A percentile compares a stretch with the other conserved stretches of the same genome.
Evolutionary conservation across 2,329 filamentous ascomycete genomes (phyloP).

Genomic region (Beauveria asiatica): DNA sequence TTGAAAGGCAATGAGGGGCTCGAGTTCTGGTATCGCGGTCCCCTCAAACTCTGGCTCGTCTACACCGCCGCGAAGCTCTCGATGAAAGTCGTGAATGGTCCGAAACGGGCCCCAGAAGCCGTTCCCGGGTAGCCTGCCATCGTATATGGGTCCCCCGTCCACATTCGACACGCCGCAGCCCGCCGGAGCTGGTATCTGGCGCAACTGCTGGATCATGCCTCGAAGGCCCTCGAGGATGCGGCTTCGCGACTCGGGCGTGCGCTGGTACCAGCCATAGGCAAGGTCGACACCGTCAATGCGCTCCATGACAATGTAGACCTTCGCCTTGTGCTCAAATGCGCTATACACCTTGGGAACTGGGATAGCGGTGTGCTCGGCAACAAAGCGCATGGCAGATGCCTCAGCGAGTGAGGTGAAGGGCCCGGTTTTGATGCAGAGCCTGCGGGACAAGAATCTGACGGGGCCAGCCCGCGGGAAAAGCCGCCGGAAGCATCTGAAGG

Average conservation of each 20-base stretch:
- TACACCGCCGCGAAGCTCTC: neutral
- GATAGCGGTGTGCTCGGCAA: neutral
- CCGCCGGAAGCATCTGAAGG: neutral
- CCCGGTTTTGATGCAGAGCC: neutral
- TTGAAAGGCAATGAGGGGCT: constrained; percentile 14
- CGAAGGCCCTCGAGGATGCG: neutral
- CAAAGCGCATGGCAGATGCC: neutral
- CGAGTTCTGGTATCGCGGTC: constrained; percentile 2
- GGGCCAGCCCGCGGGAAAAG: neutral
- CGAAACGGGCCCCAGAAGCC: neutral
- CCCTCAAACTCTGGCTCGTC: neutral
- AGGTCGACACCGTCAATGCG: neutral
- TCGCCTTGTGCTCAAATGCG: neutral
- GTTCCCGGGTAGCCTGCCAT: neutral
- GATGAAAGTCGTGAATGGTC: neutral
- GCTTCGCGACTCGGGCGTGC: neutral
- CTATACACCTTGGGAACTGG: neutral
- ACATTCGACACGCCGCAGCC: neutral
- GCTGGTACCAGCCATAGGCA: neutral
- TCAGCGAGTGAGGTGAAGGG: neutral
- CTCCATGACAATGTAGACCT: neutral
- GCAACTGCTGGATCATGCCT: neutral
- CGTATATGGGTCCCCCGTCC: neutral
- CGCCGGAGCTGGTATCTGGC: neutral
- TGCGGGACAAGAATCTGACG: neutral